Base-by-base conservation (phyloP, 1,284 basidiomycete genomes). In the Tausonia pullulans region DNA sequence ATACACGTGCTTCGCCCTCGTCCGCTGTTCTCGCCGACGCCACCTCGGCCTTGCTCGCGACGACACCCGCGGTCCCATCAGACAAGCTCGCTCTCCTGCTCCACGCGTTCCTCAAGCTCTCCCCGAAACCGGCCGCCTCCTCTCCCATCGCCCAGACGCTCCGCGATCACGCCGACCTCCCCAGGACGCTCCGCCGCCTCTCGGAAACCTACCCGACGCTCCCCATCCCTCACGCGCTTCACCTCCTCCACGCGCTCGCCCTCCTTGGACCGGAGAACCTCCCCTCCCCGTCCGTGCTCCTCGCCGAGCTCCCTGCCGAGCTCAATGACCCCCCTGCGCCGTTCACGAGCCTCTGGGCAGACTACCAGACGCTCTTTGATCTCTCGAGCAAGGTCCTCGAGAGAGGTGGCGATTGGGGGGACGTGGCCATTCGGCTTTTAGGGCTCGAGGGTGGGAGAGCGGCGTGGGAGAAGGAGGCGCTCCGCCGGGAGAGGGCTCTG, bases 11-110 rank as follows among this genome's bases (percentile, higher is more conserved):
- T 27, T 27, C 27, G 27, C 27, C 27, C 27, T 27, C 27, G 27
- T 27, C 27, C 27, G 27, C 27, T 27, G 27, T 27, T 27, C 27
- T 27, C 27, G 27, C 27, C 13, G 65, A 58, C 2, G 68, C 67
- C 14, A 60, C 60, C 60, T 67, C 54, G 50, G 60, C 49, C 66
- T 66, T 69, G 56, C 61, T 58, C n/a, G 63, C 58, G 61, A 62
- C 46, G 40, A 67, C 44, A 11, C 61, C 61, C 27, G 63, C 58
- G 8, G 67, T 27, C 27, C 27, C 27, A 27, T 27, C 27, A 27
- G 27, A 27, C 27, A 27, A 27, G 27, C 27, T 27, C 27, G n/a
- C 55, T 57, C 43, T 40, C 41, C 14, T 48, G n/a, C 45, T 52
- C 0, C 41, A 49, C 49, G 43, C 51, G 16, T 14, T 54, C 2